Evolutionary conservation across 352 stramenopile species (phyloP), one percentile per base, ranked within the genome.

Genomic region (Globisporangium okanoganense): DNA sequence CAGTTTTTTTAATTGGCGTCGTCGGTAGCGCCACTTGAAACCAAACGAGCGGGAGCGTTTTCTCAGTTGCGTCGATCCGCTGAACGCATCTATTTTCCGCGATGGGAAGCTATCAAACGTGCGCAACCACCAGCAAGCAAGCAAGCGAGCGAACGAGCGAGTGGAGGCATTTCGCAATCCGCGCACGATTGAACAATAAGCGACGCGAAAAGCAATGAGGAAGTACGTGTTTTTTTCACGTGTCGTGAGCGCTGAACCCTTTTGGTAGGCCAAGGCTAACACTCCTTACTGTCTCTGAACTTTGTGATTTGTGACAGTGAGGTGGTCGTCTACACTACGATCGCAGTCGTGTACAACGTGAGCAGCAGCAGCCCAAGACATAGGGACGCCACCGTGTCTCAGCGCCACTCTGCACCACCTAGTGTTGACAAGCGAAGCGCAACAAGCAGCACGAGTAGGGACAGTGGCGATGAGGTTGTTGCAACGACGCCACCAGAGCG

Each of bases 301-400:
- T n/a, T n/a, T 43, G 36, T 43, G n/a, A 13, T 24, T 52, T 10
- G n/a, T 9, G 6, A 12, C 24, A 78, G 67, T 56, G 71, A 78
- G 31, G 65, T 75, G 47, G 67, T 78, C 18, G 67, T 78, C 58
- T 78, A 75, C 51, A 75, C 71, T 44, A 66, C 71, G 1, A 63
- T 78, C 53, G 67, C 71, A 10, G 56, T 71, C 40, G 71, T 78
- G 31, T 73, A 71, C n/a, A 35, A 35, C 48, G 64, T 25, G 33
- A 56, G 22, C 10, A 36, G 24, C 16, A 51, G 24, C 40, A 60
- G 25, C 12, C 16, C 48, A 9, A 14, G 8, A 9, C 18, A 54
- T 22, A 16, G 40, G 7, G 40, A 38, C 49, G 14, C n/a, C 9
- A 4, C 13, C 40, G 25, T 56, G 45, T 25, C 44, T 55, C 43